Conservation (phyloP, 129 eudicot genomes). For the Chrysanthemum seticuspe region DNA sequence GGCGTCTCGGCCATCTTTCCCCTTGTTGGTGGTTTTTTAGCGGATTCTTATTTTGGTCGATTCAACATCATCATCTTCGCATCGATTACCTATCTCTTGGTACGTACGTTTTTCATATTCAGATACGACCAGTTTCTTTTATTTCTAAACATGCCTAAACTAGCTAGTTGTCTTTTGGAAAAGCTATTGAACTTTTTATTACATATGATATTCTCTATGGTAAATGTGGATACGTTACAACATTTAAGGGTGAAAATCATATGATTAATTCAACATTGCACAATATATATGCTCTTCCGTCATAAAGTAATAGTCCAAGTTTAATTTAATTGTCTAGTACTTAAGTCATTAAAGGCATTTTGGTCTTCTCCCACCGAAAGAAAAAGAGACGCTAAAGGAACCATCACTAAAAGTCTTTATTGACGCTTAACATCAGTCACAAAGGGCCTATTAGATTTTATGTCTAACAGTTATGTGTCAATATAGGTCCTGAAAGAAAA, state of each 20-base stretch:
- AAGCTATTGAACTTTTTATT: background rate
- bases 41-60: slow-evolving; percentile 73
- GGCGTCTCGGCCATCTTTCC: slow-evolving; percentile 68
- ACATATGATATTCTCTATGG: too few relatives aligned
- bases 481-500: too few relatives aligned
- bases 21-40: slow-evolving; percentile 62
- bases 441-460: too few relatives aligned
- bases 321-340: too few relatives aligned
- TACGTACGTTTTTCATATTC: slow-evolving; percentile 2
- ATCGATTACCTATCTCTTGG: slow-evolving; percentile 56
- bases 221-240: too few relatives aligned
- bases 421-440: too few relatives aligned
- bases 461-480: too few relatives aligned
- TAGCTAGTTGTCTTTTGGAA: background rate
- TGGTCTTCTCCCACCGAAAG: too few relatives aligned
- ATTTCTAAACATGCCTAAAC: background rate
- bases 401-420: too few relatives aligned
- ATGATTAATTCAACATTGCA: background rate
- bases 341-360: too few relatives aligned
- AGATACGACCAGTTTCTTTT: background rate
- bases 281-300: background rate
- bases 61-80: slow-evolving; percentile 56
- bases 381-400: too few relatives aligned
- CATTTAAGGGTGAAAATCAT: background rate
- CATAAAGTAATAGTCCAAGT: too few relatives aligned